Percentiles rank a stretch among this genome's conserved stretches.
Evolutionary conservation across 2,329 filamentous ascomycete genomes (phyloP).

Genomic region (Clarireedia paspali): DNA sequence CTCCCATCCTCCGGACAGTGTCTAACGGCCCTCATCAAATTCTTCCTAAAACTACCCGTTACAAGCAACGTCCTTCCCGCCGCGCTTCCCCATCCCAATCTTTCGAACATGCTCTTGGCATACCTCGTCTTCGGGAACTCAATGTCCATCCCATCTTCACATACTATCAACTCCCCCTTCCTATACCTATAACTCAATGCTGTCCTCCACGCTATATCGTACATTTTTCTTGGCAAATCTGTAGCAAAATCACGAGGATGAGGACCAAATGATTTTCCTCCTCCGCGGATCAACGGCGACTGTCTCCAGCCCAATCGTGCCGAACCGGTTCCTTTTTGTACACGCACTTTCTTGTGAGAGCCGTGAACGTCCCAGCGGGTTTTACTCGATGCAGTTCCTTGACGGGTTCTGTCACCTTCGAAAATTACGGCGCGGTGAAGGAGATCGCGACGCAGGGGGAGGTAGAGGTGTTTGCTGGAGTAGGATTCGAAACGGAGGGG

Average conservation of each 20-base stretch:
- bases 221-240: constrained; percentile 76
- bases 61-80: constrained; percentile 70
- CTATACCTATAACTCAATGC: constrained; percentile 88
- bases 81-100: constrained; percentile 56
- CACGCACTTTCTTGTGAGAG: constrained; percentile 70
- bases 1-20: constrained; percentile 58
- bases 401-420: constrained; percentile 82
- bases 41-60: constrained; percentile 51
- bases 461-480: constrained; percentile 71
- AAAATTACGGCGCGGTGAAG: constrained; percentile 87
- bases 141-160: constrained; percentile 71
- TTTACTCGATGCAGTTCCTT: constrained; percentile 79
- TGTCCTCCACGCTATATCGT: constrained; percentile 91
- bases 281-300: constrained; percentile 73
- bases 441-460: constrained; percentile 84
- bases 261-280: constrained; percentile 85
- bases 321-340: constrained; percentile 77
- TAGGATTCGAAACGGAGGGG: constrained; percentile 72
- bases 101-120: constrained; percentile 59
- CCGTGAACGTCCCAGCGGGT: constrained; percentile 78
- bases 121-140: constrained; percentile 42
- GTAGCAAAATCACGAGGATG: constrained; percentile 87
- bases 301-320: constrained; percentile 77
- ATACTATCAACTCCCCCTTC: constrained; percentile 77
- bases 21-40: constrained; percentile 57